Conservation (phyloP, 2,329 filamentous ascomycete genomes). For the Blastomyces parvus region DNA sequence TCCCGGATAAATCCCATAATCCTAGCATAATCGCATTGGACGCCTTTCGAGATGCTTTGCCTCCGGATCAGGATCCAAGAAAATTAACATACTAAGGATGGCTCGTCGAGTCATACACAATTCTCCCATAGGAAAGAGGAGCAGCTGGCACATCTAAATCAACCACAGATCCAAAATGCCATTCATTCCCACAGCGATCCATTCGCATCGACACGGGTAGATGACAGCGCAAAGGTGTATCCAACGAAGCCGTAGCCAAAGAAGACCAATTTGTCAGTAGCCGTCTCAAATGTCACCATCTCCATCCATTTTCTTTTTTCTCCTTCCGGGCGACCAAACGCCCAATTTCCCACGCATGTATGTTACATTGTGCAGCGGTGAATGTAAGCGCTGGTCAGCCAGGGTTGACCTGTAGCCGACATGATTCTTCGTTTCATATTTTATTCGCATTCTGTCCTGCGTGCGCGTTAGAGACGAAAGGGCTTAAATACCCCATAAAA, state of each 20-base stretch:
- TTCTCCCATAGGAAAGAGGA: too few relatives aligned
- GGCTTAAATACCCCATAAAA: background rate
- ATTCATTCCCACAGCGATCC: background rate
- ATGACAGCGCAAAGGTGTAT: background rate
- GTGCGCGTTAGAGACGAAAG: background rate
- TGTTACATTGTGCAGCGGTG: background rate
- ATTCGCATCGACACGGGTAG: background rate
- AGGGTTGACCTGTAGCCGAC: background rate
- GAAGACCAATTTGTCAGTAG: background rate
- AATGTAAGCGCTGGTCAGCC: background rate
- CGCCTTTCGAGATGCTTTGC: background rate
- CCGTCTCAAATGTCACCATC: background rate
- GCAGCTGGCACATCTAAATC: background rate
- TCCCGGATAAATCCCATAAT: background rate
- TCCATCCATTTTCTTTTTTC: background rate
- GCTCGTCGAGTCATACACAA: background rate
- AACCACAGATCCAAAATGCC: background rate
- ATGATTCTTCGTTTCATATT: background rate
- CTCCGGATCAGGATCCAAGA: background rate
- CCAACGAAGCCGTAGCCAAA: too few relatives aligned
- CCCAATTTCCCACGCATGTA: background rate
- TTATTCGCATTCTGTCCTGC: background rate
- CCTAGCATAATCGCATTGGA: background rate
- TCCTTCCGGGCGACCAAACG: background rate
- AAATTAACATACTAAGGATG: background rate